Evolutionary conservation across 176 grass and related monocot species (phyloP).

Genomic region (Ananas comosus): DNA sequence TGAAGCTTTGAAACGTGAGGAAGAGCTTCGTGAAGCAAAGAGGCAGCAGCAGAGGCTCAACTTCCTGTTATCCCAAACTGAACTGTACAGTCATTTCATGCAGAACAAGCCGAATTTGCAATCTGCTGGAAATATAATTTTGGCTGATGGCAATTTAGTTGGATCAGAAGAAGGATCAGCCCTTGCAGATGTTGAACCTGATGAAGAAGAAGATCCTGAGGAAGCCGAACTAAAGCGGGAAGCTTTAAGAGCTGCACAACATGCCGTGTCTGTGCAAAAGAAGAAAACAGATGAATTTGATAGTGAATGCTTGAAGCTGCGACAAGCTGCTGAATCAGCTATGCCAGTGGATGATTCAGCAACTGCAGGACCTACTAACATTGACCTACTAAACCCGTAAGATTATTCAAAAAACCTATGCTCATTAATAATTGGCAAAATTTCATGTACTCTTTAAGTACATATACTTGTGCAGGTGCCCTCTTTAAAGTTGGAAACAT

Average conservation of each 20-base stretch:
- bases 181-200: slow-evolving; percentile 26
- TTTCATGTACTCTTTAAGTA: too few species aligned
- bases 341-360: slow-evolving; percentile 46
- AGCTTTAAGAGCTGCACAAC: slow-evolving; percentile 79
- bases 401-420: slow-evolving; percentile 11
- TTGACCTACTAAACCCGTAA: slow-evolving; percentile 95
- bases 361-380: slow-evolving; percentile 54
- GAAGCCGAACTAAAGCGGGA: slow-evolving; percentile 85
- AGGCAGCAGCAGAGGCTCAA: slow-evolving; percentile 97
- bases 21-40: slow-evolving; percentile 93
- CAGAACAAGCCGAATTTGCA: slow-evolving; percentile 63
- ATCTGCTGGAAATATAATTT: slow-evolving; percentile 4
- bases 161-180: slow-evolving; percentile 37
- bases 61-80: slow-evolving; percentile 93
- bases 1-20: slow-evolving; percentile 93
- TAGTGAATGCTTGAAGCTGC: slow-evolving; percentile 65
- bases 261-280: slow-evolving; percentile 90
- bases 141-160: slow-evolving; percentile 30
- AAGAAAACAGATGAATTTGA: slow-evolving; percentile 95
- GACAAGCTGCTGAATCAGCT: slow-evolving; percentile 44
- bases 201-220: slow-evolving; percentile 75
- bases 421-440: neutral
- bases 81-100: slow-evolving; percentile 99
- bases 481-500: too few species aligned
- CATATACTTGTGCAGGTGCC: too few species aligned